Evolutionary conservation across 805 yeast genomes (phyloP), one percentile per base, ranked within the genome.

Genomic region (Candida railenensis): DNA sequence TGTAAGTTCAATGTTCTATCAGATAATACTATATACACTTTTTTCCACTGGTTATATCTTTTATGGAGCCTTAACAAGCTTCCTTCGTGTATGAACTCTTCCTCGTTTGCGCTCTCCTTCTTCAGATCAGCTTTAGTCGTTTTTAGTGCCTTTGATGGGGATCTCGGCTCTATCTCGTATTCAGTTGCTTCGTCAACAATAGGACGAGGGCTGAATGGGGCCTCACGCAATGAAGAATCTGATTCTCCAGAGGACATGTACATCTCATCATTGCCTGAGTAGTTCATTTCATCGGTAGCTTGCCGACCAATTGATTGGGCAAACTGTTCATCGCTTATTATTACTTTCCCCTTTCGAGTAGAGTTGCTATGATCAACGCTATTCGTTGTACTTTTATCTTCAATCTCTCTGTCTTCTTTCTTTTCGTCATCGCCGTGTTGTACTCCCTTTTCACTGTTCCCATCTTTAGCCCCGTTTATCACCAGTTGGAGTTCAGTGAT

Each of bases 11-110:
- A 46, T 21, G 62, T 58, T 22, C 58, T 61, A 51, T 68, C 72
- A 14, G 81, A 77, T 18, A 78, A 55, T 2, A 73, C 65, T 12
- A 76, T 62, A 52, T 70, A 73, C 51, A 69, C 68, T 46, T 58
- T 57, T 43, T 66, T 69, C 82, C 83, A 78, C 51, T 77, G 80
- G 52, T 70, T 74, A 54, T 69, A 71, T 11, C 73, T 56, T 43
- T 69, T 71, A 46, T 65, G 65, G 20, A 76, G 63, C 11, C 78
- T 56, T 34, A 66, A 52, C 12, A 78, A 50, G 40, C 65, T 56
- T 0, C 83, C 83, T 45, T 69, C 73, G 14, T 79, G 60, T 22
- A 49, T 38, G 49, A 46, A 57, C 53, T 63, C 60, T 18, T 50
- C 49, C 36, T 33, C 37, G 22, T 34, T 45, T 37, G 44, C 46